Percentiles rank a stretch among this genome's conserved stretches.
These are phyloP conservation scores for Suhomyces coccinellae DNA, from an alignment of 1,139 yeast genomes.

Conservation along the genomic window DNA sequence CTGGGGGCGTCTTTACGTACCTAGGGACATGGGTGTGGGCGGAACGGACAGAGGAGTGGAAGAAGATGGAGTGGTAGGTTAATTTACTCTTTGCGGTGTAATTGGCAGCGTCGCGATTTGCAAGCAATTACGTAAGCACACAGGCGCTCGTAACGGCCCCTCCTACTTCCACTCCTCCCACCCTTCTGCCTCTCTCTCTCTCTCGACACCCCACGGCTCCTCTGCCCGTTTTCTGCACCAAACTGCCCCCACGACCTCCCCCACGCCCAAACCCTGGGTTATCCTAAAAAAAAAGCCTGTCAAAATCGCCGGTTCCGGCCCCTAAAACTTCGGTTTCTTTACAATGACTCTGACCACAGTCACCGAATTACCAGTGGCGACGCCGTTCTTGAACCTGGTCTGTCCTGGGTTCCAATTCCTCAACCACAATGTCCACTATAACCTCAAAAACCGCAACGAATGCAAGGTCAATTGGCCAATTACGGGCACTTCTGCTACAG, in stretches of 20 bases:
- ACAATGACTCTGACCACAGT: conserved; percentile 5
- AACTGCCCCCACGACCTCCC: no score
- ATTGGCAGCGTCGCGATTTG: conserved; percentile 4
- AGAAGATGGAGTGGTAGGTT: conserved; percentile 1
- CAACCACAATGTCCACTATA: conserved; percentile 38
- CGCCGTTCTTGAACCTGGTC: conserved; percentile 37
- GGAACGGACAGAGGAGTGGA: neutral
- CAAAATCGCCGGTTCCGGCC: neutral
- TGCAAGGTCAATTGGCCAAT: conserved; percentile 36
- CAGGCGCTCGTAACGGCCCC: neutral
- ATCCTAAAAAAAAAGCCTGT: neutral
- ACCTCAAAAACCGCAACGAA: conserved; percentile 19
- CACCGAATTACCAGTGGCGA: conserved; percentile 25
- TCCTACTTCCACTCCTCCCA: neutral
- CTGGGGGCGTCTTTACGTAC: neutral
- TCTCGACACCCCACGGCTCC: neutral
- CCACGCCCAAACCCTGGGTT: neutral
- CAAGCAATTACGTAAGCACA: conserved; percentile 1
- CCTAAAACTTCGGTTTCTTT: neutral
- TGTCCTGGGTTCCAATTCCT: conserved; percentile 40
- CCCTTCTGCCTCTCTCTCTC: neutral
- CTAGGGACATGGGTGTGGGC: neutral
- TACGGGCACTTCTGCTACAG: conserved; percentile 23
- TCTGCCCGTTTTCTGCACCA: no score
- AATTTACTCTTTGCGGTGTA: conserved; percentile 8